These are phyloP conservation scores for Mucor circinelloides DNA, from an alignment of 371 early-diverging fungal species.

Conservation along the genomic window DNA sequence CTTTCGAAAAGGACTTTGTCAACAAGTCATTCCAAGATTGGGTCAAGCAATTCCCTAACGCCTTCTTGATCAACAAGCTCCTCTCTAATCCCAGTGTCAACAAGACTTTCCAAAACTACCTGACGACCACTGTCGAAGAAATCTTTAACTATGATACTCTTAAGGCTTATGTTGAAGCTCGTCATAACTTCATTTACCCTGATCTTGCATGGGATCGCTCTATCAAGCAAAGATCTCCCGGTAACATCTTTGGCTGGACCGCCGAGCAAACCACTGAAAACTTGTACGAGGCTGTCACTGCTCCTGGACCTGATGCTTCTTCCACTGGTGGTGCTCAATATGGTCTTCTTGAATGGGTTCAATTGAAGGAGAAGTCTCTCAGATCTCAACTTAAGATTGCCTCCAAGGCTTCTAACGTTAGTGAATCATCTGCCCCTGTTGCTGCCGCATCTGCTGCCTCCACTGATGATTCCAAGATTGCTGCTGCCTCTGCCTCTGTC, in stretches of 20 bases:
- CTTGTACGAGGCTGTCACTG: slow-evolving; percentile 38
- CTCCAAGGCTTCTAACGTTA: not conserved
- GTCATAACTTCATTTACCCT: slow-evolving; percentile 52
- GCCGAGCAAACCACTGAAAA: slow-evolving; percentile 45
- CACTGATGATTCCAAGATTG: not conserved
- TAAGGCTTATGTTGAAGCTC: slow-evolving; percentile 43
- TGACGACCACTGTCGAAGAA: slow-evolving; percentile 41
- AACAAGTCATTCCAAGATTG: slow-evolving; percentile 40
- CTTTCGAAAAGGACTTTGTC: slow-evolving; percentile 30
- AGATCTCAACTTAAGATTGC: not conserved
- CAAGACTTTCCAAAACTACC: slow-evolving; percentile 46
- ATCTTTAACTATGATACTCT: slow-evolving; percentile 56
- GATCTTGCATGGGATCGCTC: slow-evolving; percentile 60
- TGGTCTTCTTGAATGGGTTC: slow-evolving; percentile 57
- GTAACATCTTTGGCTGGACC: slow-evolving; percentile 57
- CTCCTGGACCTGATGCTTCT: slow-evolving; percentile 18
- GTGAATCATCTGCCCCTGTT: not conserved
- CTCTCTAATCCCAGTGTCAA: slow-evolving; percentile 43
- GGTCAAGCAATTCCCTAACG: slow-evolving; percentile 38
- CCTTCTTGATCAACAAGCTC: slow-evolving; percentile 53
- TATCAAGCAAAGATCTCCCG: slow-evolving; percentile 58
- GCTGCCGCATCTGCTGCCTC: not conserved
- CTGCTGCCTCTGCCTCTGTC: not conserved
- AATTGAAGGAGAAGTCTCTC: slow-evolving; percentile 24
- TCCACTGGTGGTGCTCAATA: slow-evolving; percentile 45